Evolutionary conservation across 208 protist genomes (phyloP).

Genomic region (Crithidia sp.): DNA sequence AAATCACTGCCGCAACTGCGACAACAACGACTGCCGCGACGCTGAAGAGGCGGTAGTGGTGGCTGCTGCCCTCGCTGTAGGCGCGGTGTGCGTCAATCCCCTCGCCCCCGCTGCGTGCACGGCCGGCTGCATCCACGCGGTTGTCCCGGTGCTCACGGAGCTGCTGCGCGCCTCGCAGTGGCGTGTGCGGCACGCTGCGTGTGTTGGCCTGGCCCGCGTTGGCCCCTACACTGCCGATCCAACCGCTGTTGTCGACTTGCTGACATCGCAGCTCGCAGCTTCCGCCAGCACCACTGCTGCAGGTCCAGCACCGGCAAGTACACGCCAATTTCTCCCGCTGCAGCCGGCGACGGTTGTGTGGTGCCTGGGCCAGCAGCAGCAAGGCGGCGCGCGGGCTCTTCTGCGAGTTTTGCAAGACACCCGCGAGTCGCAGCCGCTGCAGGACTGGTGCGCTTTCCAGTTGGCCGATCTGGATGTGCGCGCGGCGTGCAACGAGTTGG

Average conservation of each 20-base stretch:
- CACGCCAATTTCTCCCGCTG: constrained; percentile 20
- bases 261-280: constrained; percentile 5
- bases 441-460: constrained; percentile 46
- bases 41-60: constrained; percentile 45
- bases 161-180: constrained; percentile 40
- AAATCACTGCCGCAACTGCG: background rate
- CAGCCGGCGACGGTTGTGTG: constrained; percentile 53
- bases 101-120: constrained; percentile 16
- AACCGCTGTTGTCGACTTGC: constrained; percentile 13
- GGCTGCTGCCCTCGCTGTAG: constrained; percentile 48
- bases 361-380: constrained; percentile 58
- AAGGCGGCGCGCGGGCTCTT: constrained; percentile 43
- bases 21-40: background rate
- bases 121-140: background rate
- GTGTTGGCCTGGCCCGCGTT: constrained; percentile 58
- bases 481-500: constrained; percentile 22
- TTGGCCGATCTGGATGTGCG: constrained; percentile 42
- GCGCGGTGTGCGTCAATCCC: constrained; percentile 42
- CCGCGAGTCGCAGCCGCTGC: constrained; percentile 25
- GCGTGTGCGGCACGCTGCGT: constrained; percentile 63
- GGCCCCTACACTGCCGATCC: constrained; percentile 29
- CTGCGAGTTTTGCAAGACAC: constrained; percentile 28
- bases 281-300: background rate
- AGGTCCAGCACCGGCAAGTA: background rate
- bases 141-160: constrained; percentile 24